Evolutionary conservation across 768 basidiomycete species (phyloP).

Genomic region (Hydnum rufescens): DNA sequence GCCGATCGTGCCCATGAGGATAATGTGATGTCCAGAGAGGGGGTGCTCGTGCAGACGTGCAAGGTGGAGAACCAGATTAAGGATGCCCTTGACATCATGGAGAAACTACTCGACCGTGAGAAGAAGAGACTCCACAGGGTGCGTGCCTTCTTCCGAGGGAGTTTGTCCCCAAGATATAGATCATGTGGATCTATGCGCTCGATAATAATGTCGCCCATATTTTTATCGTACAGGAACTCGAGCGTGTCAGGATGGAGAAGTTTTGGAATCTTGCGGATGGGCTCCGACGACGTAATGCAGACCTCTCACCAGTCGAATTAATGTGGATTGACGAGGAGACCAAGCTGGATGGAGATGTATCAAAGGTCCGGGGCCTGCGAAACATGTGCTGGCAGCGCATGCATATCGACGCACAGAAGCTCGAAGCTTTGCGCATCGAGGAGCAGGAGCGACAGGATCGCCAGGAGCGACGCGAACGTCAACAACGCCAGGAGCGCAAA

Average conservation of each 20-base stretch:
- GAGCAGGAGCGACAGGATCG: neutral
- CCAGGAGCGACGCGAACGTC: neutral
- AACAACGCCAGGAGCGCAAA: slow-evolving; percentile 1
- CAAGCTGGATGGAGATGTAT: neutral
- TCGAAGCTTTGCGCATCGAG: neutral
- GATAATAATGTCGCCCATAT: no score
- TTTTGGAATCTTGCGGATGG: neutral
- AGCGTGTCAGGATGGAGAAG: slow-evolving; percentile 1
- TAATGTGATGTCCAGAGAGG: neutral
- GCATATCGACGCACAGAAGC: slow-evolving; percentile 1
- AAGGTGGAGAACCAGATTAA: slow-evolving; percentile 1
- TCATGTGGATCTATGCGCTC: no score
- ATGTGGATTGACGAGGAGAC: neutral
- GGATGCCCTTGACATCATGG: neutral
- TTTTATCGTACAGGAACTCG: slow-evolving; percentile 2
- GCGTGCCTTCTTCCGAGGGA: neutral
- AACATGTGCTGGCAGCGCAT: neutral
- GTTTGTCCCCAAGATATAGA: no score
- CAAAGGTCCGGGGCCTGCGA: neutral
- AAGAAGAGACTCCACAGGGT: neutral
- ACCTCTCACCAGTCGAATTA: neutral
- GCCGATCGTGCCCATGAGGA: neutral
- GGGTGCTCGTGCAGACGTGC: neutral
- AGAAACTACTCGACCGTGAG: neutral
- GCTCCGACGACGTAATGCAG: neutral